These are phyloP conservation scores for Leccinellum rugosiceps DNA, from an alignment of 768 basidiomycete species.

Conservation along the genomic window DNA sequence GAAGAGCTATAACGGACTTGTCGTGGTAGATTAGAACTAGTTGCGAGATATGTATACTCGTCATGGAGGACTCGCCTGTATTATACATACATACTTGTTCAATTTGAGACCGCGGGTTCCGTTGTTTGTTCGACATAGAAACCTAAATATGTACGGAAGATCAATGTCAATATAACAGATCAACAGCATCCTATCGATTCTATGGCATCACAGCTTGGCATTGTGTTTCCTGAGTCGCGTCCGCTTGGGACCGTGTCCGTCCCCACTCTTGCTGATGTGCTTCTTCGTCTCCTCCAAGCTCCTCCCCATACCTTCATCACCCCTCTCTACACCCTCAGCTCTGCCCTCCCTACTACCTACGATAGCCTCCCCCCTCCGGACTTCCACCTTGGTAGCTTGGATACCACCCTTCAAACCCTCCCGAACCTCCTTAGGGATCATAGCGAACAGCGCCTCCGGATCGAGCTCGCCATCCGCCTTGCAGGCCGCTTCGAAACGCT, in stretches of 20 bases:
- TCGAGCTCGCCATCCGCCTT: constrained; percentile 6
- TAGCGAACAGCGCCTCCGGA: constrained; percentile 1
- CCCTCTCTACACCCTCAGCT: constrained; percentile 4
- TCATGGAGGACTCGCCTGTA: too few species aligned
- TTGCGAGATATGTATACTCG: too few species aligned
- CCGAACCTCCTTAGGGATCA: constrained; percentile 9
- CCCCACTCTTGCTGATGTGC: background rate
- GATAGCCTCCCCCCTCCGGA: background rate
- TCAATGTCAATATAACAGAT: too few species aligned
- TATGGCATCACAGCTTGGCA: constrained; percentile 23
- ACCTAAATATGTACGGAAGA: too few species aligned
- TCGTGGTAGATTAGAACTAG: too few species aligned
- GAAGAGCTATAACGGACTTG: too few species aligned
- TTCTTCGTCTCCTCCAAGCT: constrained; percentile 14
- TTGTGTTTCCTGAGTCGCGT: constrained; percentile 10
- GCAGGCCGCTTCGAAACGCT: constrained; percentile 6
- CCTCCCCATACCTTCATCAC: constrained; percentile 6
- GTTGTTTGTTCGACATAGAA: too few species aligned
- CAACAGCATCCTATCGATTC: too few species aligned
- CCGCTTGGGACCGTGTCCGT: constrained; percentile 11
- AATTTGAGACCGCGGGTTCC: too few species aligned
- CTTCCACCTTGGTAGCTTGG: constrained; percentile 4
- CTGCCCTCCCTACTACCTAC: background rate
- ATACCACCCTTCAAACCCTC: constrained; percentile 2
- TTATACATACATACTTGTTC: too few species aligned